Conservation (phyloP, 148 eudicot species). For the Limonium bicolor region DNA sequence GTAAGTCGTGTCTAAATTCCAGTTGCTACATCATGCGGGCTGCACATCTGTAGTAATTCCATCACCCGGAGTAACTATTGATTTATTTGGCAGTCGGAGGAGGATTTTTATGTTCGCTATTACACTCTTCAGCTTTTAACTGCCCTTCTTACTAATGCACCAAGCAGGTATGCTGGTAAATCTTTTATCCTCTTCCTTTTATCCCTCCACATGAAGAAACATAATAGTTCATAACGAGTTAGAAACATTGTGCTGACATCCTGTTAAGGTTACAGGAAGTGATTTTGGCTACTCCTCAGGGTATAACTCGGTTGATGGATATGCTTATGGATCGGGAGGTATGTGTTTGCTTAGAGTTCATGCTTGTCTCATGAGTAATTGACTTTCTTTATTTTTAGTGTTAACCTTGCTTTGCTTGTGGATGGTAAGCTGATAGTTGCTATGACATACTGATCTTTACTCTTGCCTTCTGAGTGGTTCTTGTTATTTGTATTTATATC, state of each 20-base stretch:
- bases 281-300: conserved; percentile 86
- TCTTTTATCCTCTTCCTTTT: background rate
- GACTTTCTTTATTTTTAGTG: background rate
- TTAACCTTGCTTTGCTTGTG: background rate
- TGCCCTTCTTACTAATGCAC: conserved; percentile 78
- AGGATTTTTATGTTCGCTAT: conserved; percentile 90
- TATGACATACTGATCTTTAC: too few species aligned
- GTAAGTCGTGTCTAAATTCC: conserved; percentile 8
- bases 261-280: conserved; percentile 88
- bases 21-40: background rate
- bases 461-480: too few species aligned
- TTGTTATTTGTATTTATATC: too few species aligned
- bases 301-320: conserved; percentile 91
- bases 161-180: conserved; percentile 55
- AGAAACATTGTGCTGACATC: conserved; percentile 12
- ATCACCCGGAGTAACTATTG: background rate
- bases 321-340: conserved; percentile 99
- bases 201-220: background rate
- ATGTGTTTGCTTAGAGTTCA: conserved; percentile 2
- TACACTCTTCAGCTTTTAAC: conserved; percentile 91
- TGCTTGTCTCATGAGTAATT: too few species aligned
- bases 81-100: conserved; percentile 56
- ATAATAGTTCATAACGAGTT: background rate
- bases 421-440: background rate
- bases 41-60: background rate